phyloP scores from a whole-genome alignment of 495 filamentous ascomycete genomes.

The Xylaria venustula region DNA sequence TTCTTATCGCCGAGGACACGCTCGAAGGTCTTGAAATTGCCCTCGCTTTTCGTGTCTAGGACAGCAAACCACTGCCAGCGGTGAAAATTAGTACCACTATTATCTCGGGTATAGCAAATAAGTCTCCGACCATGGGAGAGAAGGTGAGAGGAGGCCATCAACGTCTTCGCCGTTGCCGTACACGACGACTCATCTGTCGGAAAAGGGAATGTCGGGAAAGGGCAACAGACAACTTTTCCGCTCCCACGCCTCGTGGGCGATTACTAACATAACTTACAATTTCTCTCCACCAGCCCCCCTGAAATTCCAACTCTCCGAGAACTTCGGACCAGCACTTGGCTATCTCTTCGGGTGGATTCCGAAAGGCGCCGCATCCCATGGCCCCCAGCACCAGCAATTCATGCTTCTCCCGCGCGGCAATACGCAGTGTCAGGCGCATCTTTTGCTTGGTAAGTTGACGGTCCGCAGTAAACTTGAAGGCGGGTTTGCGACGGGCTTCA shows the following conservation, averaged over 20 bases:
- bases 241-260: too few species aligned
- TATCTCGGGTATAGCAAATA: too few species aligned
- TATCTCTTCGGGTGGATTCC: constrained; percentile 56
- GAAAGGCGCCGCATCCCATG: constrained; percentile 63
- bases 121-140: too few species aligned
- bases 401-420: constrained; percentile 53
- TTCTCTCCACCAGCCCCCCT: constrained; percentile 55
- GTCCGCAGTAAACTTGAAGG: constrained; percentile 32
- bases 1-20: constrained; percentile 43
- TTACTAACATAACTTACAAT: too few species aligned
- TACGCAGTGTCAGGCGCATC: constrained; percentile 57
- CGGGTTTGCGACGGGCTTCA: neutral
- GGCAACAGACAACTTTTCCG: too few species aligned
- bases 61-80: constrained; percentile 47
- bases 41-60: constrained; percentile 41
- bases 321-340: constrained; percentile 57
- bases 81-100: too few species aligned
- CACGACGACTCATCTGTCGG: too few species aligned
- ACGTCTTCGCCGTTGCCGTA: too few species aligned
- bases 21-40: constrained; percentile 54
- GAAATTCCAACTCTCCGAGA: constrained; percentile 58
- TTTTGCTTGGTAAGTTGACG: constrained; percentile 54
- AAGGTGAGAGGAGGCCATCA: too few species aligned
- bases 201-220: too few species aligned
- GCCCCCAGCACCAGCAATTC: constrained; percentile 60